Percentiles rank a stretch among this genome's conserved stretches.
Evolutionary conservation across 2,329 filamentous ascomycete species (phyloP).

Genomic region (Exophiala phaeomuriformis): DNA sequence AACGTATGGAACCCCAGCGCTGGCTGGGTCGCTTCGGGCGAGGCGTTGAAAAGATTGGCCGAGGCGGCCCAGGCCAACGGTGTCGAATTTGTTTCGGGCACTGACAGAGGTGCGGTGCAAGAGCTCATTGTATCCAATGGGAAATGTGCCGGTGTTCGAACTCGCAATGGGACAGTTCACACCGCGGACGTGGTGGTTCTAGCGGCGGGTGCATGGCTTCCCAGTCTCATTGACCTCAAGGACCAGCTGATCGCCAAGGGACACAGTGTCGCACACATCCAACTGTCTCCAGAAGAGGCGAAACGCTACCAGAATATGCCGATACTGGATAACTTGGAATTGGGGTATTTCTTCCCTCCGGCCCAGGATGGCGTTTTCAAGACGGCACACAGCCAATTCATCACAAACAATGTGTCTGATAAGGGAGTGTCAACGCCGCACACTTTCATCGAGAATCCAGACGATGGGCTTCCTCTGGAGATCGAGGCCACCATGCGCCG

Average conservation of each 20-base stretch:
- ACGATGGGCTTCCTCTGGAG: conserved; percentile 33
- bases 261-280: conserved; percentile 23
- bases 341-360: conserved; percentile 13
- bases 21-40: conserved; percentile 22
- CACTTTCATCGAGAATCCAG: conserved; percentile 3
- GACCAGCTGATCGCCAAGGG: conserved; percentile 21
- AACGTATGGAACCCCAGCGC: conserved; percentile 24
- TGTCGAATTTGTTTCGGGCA: conserved; percentile 22
- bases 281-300: conserved; percentile 17
- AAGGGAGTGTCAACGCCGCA: conserved; percentile 1
- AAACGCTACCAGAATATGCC: conserved; percentile 18
- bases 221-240: conserved; percentile 19
- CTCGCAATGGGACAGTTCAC: conserved; percentile 16
- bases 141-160: conserved; percentile 15
- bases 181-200: conserved; percentile 21
- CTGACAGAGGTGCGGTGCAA: conserved; percentile 8
- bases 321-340: conserved; percentile 22
- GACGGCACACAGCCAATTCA: conserved; percentile 9
- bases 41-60: conserved; percentile 21
- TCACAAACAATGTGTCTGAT: conserved; percentile 1
- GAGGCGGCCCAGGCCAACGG: conserved; percentile 20
- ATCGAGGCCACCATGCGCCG: conserved; percentile 41
- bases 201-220: conserved; percentile 21
- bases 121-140: conserved; percentile 9
- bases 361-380: conserved; percentile 9